Evolutionary conservation across 805 yeast species (phyloP), one percentile per base, ranked within the genome.

Genomic region (Suhomyces faveliae): DNA sequence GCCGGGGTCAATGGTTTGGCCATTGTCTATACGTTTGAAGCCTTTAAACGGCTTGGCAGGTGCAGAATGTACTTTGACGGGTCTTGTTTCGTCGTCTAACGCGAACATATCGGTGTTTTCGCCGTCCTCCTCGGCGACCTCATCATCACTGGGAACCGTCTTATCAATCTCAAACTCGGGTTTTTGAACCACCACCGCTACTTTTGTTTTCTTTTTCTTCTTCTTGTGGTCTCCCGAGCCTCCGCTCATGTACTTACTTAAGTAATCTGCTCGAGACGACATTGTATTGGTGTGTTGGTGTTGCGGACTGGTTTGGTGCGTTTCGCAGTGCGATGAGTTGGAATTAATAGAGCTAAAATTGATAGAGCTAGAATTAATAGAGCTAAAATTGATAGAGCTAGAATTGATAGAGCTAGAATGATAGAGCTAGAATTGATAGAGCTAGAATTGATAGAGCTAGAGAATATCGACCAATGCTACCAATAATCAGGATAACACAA

Each of bases 1-100:
- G 35, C 49, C 29, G 41, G 44, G 27, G 37, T 21, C 44, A 7
- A 30, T 17, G 6, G 11, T 21, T 21, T 42, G 23, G n/a, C 25
- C 38, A 12, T n/a, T 29, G 46, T 71, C 76, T 24, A 71, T 70
- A 47, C 76, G 46, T 42, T 61, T 67, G 53, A 71, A 71, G 7
- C 74, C 75, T 47, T 60, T 64, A 47, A 57, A 56, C 35, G 50
- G 49, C 33, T 45, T 55, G 4, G 33, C 35, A 2, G 42, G 11
- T 9, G 45, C 45, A 10, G 44, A 6, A 5, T 56, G 55, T 1
- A 66, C 66, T 24, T 41, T 49, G 0, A 58, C 60, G 1, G 71
- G 69, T 9, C 53, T 52, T 12, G 19, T 15, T 29, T 42, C 44
- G 38, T 42, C 38, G 13, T 29, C 29, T 5, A 24, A 21, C n/a